These are phyloP conservation scores for Suillus subaureus DNA, from an alignment of 768 basidiomycete species.

Conservation along the genomic window DNA sequence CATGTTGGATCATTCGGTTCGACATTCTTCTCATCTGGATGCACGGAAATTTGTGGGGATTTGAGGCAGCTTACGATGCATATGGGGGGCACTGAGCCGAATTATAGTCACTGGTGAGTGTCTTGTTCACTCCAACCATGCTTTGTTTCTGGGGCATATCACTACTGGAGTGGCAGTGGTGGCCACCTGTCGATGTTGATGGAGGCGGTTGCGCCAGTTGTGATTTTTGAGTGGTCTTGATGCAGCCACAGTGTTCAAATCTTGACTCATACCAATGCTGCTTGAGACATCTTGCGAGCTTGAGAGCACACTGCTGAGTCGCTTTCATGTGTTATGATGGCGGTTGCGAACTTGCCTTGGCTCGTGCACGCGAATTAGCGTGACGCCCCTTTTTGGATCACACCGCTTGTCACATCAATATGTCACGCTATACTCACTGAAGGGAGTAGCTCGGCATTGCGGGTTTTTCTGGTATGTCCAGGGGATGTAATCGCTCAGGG, in stretches of 20 bases:
- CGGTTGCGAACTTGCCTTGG: conserved; percentile 30
- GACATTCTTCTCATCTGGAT: conserved; percentile 12
- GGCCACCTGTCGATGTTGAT: conserved; percentile 5
- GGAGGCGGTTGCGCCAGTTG: conserved; percentile 11
- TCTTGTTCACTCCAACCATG: conserved; percentile 33
- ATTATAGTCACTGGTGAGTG: conserved; percentile 30
- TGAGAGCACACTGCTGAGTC: conserved; percentile 16
- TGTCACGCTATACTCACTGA: conserved; percentile 15
- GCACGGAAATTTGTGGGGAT: conserved; percentile 3
- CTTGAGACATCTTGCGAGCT: conserved; percentile 15
- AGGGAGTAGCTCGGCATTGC: not conserved
- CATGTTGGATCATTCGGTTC: conserved; percentile 16
- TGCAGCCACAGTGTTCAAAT: conserved; percentile 22
- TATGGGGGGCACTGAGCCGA: conserved; percentile 8
- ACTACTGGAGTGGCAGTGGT: conserved; percentile 10
- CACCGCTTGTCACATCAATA: conserved; percentile 19
- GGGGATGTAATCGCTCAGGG: not conserved
- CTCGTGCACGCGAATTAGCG: conserved; percentile 10
- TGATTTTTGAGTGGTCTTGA: conserved; percentile 6
- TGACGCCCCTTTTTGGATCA: conserved; percentile 34
- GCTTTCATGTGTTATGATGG: conserved; percentile 13
- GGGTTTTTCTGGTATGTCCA: not conserved
- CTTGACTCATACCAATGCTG: conserved; percentile 31
- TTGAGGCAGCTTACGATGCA: conserved; percentile 4
- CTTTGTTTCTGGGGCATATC: conserved; percentile 25